These are phyloP conservation scores for Boletus patriciae DNA, from an alignment of 768 basidiomycete genomes.

Conservation along the genomic window DNA sequence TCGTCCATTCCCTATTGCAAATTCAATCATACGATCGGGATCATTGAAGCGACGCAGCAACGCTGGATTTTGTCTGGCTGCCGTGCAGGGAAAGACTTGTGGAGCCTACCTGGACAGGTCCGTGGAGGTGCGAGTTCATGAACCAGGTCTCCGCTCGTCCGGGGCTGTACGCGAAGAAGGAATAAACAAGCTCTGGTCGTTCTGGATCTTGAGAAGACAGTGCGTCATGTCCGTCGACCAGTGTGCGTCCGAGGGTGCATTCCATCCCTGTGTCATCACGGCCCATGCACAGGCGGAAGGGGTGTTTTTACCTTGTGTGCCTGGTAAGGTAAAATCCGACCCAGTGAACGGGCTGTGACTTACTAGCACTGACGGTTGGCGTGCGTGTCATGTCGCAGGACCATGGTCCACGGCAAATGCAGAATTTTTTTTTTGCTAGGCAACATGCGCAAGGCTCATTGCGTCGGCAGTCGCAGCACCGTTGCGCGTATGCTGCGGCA, in stretches of 20 bases:
- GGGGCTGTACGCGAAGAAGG: slow-evolving; percentile 1
- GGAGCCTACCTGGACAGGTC: slow-evolving; percentile 21
- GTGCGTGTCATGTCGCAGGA: slow-evolving; percentile 11
- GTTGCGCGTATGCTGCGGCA: neutral
- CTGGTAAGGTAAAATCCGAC: neutral
- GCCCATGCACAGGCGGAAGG: neutral
- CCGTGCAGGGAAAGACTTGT: slow-evolving; percentile 16
- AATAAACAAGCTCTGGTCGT: neutral
- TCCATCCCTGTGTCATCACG: slow-evolving; percentile 15
- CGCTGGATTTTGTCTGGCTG: slow-evolving; percentile 6
- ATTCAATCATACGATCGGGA: slow-evolving; percentile 18
- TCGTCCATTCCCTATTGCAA: slow-evolving; percentile 26
- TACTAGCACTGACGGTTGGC: neutral
- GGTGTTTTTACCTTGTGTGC: slow-evolving; percentile 11
- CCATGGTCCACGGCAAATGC: neutral
- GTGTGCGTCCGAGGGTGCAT: slow-evolving; percentile 6
- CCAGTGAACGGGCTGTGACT: neutral
- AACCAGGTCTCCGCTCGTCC: slow-evolving; percentile 20
- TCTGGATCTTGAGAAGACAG: neutral
- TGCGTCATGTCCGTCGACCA: slow-evolving; percentile 23
- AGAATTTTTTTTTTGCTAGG: neutral
- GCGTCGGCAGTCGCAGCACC: neutral
- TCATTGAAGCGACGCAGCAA: slow-evolving; percentile 22
- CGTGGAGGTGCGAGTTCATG: slow-evolving; percentile 19
- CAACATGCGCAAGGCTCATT: neutral